phyloP scores from a whole-genome alignment of 1,284 basidiomycete genomes.

The Ceratobasidium sp. region DNA sequence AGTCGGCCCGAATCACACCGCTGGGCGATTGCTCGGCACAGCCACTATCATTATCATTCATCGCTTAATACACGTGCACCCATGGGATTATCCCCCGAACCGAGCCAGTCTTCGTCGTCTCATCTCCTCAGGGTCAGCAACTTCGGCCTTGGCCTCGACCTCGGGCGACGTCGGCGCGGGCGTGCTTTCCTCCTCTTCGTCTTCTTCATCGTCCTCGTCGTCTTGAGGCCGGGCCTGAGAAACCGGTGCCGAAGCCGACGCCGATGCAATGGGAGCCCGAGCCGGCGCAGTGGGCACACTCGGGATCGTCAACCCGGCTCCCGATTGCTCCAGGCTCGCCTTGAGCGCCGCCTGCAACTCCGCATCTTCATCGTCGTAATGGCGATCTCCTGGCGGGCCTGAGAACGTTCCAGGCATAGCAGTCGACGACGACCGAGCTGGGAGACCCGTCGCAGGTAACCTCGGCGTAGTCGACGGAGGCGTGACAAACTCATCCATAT shows the following conservation, averaged over 20 bases:
- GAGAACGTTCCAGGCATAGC: constrained; percentile 3
- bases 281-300: constrained; percentile 60
- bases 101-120: constrained; percentile 77
- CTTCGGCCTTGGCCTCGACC: constrained; percentile 50
- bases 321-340: constrained; percentile 76
- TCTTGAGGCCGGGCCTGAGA: constrained; percentile 18
- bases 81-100: constrained; percentile 59
- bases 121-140: constrained; percentile 75
- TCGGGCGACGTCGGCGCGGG: constrained; percentile 45
- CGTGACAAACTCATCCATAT: constrained; percentile 48
- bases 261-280: constrained; percentile 23
- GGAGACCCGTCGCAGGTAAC: constrained; percentile 4
- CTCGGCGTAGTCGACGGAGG: constrained; percentile 42
- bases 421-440: neutral
- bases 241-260: constrained; percentile 48
- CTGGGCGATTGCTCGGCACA: neutral
- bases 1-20: constrained; percentile 26
- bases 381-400: constrained; percentile 47
- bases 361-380: constrained; percentile 86
- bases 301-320: constrained; percentile 56
- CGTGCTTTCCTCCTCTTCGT: constrained; percentile 51
- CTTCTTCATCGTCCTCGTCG: constrained; percentile 48
- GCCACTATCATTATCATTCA: constrained; percentile 1
- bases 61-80: neutral
- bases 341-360: constrained; percentile 86